These are phyloP conservation scores for Metrosideros polymorpha DNA, from an alignment of 441 rosid species.

Conservation along the genomic window DNA sequence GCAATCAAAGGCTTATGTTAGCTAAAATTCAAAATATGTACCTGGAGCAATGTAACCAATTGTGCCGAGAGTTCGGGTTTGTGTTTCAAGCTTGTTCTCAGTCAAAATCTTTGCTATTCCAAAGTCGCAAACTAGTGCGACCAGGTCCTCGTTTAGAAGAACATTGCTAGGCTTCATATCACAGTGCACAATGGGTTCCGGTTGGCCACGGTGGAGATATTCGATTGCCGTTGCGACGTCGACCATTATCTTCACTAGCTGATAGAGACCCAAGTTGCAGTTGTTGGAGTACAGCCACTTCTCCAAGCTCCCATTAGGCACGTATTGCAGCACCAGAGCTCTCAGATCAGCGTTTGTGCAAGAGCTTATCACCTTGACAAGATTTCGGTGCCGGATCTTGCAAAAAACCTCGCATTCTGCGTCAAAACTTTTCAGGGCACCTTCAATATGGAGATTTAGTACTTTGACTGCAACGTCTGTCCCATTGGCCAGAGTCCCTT, in stretches of 20 bases:
- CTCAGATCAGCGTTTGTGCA: background rate
- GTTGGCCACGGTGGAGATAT: background rate
- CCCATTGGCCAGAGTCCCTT: background rate
- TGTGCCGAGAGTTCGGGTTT: slow-evolving; percentile 7
- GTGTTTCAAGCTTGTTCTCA: background rate
- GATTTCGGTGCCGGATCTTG: background rate
- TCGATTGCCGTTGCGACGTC: background rate
- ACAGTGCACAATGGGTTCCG: background rate
- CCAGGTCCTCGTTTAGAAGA: slow-evolving; percentile 11
- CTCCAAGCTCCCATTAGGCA: background rate
- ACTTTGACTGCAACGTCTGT: background rate
- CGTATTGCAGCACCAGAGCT: background rate
- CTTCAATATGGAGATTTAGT: background rate
- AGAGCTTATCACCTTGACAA: background rate
- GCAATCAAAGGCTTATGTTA: background rate
- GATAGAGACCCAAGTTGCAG: background rate
- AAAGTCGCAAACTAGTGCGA: slow-evolving; percentile 21
- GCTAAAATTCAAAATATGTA: background rate
- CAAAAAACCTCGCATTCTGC: background rate
- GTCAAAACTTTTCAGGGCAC: background rate
- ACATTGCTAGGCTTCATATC: slow-evolving; percentile 3
- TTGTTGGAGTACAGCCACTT: background rate
- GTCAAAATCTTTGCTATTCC: background rate
- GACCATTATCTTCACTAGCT: background rate
- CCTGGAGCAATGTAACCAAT: slow-evolving; percentile 12